These are phyloP conservation scores for Aureobasidium zeae DNA, from an alignment of 2,329 filamentous ascomycete species.

Conservation along the genomic window DNA sequence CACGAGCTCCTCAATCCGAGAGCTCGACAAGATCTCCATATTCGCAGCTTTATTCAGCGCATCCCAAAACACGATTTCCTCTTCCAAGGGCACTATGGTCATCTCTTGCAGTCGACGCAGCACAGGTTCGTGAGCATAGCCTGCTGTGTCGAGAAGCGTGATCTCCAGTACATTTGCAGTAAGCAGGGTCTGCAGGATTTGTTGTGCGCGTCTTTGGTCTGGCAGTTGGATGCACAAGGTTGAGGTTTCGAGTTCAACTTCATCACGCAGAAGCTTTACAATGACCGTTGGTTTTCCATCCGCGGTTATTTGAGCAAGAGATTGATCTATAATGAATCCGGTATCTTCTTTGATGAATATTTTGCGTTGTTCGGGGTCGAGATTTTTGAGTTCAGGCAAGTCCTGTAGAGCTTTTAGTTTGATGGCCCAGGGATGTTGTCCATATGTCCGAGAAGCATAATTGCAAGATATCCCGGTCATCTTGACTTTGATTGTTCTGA, in stretches of 20 bases:
- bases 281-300: neutral
- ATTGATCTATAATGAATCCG: neutral
- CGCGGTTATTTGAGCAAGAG: neutral
- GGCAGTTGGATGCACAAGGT: neutral
- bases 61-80: constrained; percentile 19
- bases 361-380: neutral
- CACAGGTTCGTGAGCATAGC: constrained; percentile 4
- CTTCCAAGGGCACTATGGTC: constrained; percentile 14
- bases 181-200: neutral
- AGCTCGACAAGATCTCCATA: neutral
- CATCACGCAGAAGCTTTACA: constrained; percentile 4
- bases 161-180: neutral
- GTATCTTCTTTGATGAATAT: neutral
- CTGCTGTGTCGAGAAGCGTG: neutral
- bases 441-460: neutral
- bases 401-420: neutral
- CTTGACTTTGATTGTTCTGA: neutral
- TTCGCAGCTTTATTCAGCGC: constrained; percentile 25
- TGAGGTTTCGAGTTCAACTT: constrained; percentile 1
- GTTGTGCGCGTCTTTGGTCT: neutral
- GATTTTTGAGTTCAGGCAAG: neutral
- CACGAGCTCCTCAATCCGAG: neutral
- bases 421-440: constrained; percentile 2
- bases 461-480: neutral
- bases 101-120: constrained; percentile 13